A percentile compares a stretch with the other conserved stretches of the same genome.
phyloP scores from a whole-genome alignment of 225 moss, liverwort and hornwort species.

The Anthoceros angustus region DNA sequence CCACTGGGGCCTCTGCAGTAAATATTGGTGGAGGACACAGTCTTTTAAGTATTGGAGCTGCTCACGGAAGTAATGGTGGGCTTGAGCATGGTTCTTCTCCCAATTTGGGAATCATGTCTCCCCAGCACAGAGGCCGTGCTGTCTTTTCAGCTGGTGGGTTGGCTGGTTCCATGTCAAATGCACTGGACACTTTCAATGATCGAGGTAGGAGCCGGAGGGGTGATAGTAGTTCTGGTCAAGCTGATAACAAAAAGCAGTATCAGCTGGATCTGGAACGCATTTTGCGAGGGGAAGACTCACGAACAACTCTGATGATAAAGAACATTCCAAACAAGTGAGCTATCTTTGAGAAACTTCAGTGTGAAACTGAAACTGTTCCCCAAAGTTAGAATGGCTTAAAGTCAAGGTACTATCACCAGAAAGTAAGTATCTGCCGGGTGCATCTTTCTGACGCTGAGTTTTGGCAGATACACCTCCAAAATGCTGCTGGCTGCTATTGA shows the following conservation, averaged over 20 bases:
- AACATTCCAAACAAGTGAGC: conserved; percentile 94
- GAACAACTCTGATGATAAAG: conserved; percentile 93
- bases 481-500: conserved; percentile 98
- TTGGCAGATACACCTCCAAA: conserved; percentile 77
- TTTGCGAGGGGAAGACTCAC: conserved; percentile 76
- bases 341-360: background rate
- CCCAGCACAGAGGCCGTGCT: conserved; percentile 61
- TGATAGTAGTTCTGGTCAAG: conserved; percentile 57
- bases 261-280: conserved; percentile 94
- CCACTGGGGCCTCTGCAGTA: conserved; percentile 59
- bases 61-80: conserved; percentile 52
- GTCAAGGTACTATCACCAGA: background rate
- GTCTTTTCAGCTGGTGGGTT: conserved; percentile 58
- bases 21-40: conserved; percentile 60
- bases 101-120: conserved; percentile 68
- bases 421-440: background rate
- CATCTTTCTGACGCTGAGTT: background rate
- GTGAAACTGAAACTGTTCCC: background rate
- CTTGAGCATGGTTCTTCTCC: conserved; percentile 65
- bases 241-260: conserved; percentile 95
- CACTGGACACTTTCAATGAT: conserved; percentile 61
- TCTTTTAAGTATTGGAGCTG: conserved; percentile 52
- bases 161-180: conserved; percentile 36
- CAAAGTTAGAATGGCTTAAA: too few species aligned
- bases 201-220: conserved; percentile 70